Percentiles rank a stretch among this genome's conserved stretches.
Conservation (phyloP, 2,329 filamentous ascomycete genomes). For the Stylonectria norvegica region DNA sequence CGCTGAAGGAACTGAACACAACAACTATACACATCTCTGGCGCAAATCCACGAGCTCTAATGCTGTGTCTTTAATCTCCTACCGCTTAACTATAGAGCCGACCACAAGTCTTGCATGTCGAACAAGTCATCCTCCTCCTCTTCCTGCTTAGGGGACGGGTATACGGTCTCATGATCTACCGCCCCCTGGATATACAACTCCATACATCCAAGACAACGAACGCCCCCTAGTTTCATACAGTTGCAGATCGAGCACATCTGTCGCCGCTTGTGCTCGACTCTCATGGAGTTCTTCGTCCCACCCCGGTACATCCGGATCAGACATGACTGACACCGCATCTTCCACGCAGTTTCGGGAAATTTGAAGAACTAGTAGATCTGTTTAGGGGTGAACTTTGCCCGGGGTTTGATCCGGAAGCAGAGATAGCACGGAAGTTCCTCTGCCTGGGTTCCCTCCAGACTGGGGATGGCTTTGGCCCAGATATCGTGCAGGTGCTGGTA, state of each 20-base stretch:
- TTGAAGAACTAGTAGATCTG: conserved; percentile 1
- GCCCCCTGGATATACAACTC: conserved; percentile 14
- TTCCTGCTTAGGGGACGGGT: not conserved
- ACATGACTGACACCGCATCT: conserved; percentile 12
- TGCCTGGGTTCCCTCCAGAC: no score
- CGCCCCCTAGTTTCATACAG: conserved; percentile 10
- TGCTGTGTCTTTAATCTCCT: no score
- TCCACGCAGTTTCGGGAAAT: conserved; percentile 10
- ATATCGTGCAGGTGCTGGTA: conserved; percentile 10
- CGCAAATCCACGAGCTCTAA: no score
- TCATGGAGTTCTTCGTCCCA: not conserved
- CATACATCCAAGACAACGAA: conserved; percentile 13
- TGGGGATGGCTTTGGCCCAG: conserved; percentile 13
- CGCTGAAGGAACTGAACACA: no score
- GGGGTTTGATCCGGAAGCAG: conserved; percentile 11
- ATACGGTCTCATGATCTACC: conserved; percentile 5
- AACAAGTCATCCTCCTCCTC: not conserved
- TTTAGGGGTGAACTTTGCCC: conserved; percentile 4
- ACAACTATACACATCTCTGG: no score
- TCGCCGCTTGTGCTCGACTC: conserved; percentile 10
- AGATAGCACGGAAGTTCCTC: conserved; percentile 13
- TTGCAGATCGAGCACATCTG: conserved; percentile 14
- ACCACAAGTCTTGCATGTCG: no score
- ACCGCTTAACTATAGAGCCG: no score
- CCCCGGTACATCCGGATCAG: conserved; percentile 6